Evolutionary conservation across 495 filamentous ascomycete species (phyloP), one percentile per base, ranked within the genome.

Genomic region (Annulohypoxylon nitens): DNA sequence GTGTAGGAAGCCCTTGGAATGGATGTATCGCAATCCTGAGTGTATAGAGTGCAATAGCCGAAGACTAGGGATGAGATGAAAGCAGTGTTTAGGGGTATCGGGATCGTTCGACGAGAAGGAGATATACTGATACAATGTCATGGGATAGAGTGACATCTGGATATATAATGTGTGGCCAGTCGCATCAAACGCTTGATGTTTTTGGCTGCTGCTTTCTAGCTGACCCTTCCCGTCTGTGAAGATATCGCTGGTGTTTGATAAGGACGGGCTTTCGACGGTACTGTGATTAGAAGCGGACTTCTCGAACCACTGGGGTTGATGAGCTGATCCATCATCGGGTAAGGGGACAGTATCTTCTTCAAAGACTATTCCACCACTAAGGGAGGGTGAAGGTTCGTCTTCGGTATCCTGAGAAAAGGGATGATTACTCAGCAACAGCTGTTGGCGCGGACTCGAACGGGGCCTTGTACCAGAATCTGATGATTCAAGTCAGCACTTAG

Each of bases 1-100:
- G 79, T 99, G 96, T 81, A 95, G 97, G 75, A 97, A 86, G 65
- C 94, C 94, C 79, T 94, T 93, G 69, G 87, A 82, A 80, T 99
- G 96, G 83, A 97, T 92, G 81, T 93, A 93, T 34, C 47, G 69
- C 12, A 78, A 39, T 12, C 77, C 77, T 1, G 73, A 57, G 61
- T 71, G 69, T 61, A 78, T 76, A 47, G 64, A 85, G 55, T 57
- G 71, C 11, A 75, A 48, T 26, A 78, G 70, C 5, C 64, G 67
- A 20, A 78, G 59, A 2, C 86, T 88, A 1, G 86, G 84, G n/a
- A 84, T 47, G 8, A 88, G 74, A 69, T 88, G 86, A 64, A 86
- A 88, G 55, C 86, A 88, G 74, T 88, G 86, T 14, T 81, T 82
- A 5, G 80, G 75, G 26, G 23, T 74, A 37, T 57, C 3, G 25